A percentile compares a stretch with the other conserved stretches of the same genome.
phyloP scores from a whole-genome alignment of 2,329 filamentous ascomycete genomes.

The Alternaria conjuncta region DNA sequence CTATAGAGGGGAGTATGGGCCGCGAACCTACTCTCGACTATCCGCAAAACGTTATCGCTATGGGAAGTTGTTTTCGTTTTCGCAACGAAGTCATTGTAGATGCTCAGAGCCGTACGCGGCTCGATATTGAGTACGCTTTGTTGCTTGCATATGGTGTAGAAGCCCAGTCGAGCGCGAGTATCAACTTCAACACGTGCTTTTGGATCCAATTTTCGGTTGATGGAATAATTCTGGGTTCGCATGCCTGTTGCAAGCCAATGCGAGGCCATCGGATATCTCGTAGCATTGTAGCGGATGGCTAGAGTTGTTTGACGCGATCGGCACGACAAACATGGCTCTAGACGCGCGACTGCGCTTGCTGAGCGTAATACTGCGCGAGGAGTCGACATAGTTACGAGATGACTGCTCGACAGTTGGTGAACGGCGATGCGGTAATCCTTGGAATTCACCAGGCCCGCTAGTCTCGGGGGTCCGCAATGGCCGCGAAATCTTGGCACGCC shows the following conservation, averaged over 20 bases:
- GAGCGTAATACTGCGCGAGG: slow-evolving; percentile 18
- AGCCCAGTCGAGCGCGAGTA: slow-evolving; percentile 24
- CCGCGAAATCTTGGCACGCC: slow-evolving; percentile 35
- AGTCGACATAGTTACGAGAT: slow-evolving; percentile 26
- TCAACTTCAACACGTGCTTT: slow-evolving; percentile 30
- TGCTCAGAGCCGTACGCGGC: slow-evolving; percentile 23
- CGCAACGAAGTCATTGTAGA: slow-evolving; percentile 34
- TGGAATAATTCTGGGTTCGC: slow-evolving; percentile 21
- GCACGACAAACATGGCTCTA: slow-evolving; percentile 27
- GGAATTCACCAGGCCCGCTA: neutral
- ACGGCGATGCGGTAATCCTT: neutral
- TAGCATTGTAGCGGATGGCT: slow-evolving; percentile 9
- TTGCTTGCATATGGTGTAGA: slow-evolving; percentile 24
- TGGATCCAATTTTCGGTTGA: slow-evolving; percentile 20
- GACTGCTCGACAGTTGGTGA: neutral
- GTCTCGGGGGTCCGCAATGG: slow-evolving; percentile 27
- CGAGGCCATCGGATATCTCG: neutral
- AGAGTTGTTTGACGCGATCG: slow-evolving; percentile 17
- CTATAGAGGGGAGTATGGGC: neutral
- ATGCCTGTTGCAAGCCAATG: neutral
- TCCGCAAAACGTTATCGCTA: slow-evolving; percentile 18
- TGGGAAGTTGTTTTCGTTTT: slow-evolving; percentile 27
- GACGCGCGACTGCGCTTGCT: slow-evolving; percentile 8
- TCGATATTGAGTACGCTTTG: slow-evolving; percentile 26
- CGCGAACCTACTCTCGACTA: slow-evolving; percentile 31